These are phyloP conservation scores for Oryza glaberrima DNA, from an alignment of 176 grass and related monocot genomes.

Conservation along the genomic window DNA sequence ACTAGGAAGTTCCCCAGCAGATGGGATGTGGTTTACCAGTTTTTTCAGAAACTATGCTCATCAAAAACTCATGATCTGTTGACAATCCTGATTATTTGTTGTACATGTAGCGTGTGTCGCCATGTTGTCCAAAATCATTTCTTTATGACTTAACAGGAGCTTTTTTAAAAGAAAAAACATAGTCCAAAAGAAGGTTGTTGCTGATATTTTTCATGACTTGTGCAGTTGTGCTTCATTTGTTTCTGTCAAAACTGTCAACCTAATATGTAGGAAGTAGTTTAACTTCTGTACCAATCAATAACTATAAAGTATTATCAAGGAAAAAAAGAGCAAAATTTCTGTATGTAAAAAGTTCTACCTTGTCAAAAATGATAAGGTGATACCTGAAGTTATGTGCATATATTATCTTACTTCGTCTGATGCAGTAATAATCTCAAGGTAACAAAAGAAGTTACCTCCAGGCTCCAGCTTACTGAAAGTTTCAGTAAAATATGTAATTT, in stretches of 20 bases:
- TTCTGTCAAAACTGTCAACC: not conserved
- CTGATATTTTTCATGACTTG: not conserved
- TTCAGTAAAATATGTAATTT: not conserved
- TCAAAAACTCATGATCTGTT: constrained; percentile 28
- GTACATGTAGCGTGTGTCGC: not conserved
- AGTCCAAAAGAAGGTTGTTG: not conserved
- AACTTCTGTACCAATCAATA: not conserved
- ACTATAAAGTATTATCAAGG: not conserved
- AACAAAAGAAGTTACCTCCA: not conserved
- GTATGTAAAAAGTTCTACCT: not conserved
- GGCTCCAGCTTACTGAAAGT: not conserved
- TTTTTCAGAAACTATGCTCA: constrained; percentile 30
- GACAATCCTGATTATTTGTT: not conserved
- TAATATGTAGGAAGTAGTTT: not conserved
- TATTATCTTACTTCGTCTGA: not conserved
- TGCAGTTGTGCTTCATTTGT: not conserved
- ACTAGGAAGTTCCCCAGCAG: not conserved
- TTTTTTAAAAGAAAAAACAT: not conserved
- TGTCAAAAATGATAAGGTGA: not conserved
- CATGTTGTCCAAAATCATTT: not conserved
- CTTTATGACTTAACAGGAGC: not conserved
- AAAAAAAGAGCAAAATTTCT: not conserved
- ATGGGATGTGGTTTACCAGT: constrained; percentile 41
- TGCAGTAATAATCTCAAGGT: not conserved
- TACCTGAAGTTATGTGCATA: too few species aligned